Evolutionary conservation across 1,284 basidiomycete species (phyloP).

Genomic region (Violaceomyces palustris): DNA sequence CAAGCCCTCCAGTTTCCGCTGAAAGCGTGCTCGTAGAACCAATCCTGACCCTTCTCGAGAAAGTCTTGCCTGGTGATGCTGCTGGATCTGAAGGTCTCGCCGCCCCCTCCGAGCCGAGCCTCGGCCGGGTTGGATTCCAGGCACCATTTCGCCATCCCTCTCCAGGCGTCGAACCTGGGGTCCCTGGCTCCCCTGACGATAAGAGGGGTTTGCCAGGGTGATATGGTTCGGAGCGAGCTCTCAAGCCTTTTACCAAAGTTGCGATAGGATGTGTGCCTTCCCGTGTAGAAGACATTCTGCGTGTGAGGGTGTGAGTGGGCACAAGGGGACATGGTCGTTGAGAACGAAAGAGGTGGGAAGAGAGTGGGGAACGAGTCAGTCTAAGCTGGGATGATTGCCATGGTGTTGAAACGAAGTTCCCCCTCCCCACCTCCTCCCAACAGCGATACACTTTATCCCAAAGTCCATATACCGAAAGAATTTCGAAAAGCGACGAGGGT

Average conservation of each 20-base stretch:
- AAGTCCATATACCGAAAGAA: no score
- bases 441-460: no score
- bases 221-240: constrained; percentile 55
- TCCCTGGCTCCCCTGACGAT: constrained; percentile 59
- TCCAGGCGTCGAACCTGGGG: constrained; percentile 76
- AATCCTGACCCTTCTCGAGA: constrained; percentile 83
- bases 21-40: constrained; percentile 57
- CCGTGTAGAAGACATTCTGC: constrained; percentile 87
- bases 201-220: constrained; percentile 28
- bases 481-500: no score
- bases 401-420: no score
- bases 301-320: no score
- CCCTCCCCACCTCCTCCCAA: no score
- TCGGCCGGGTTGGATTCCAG: constrained; percentile 48
- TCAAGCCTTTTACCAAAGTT: constrained; percentile 68
- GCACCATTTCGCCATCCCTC: constrained; percentile 82
- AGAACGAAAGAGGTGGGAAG: neutral
- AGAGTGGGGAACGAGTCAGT: no score
- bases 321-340: no score
- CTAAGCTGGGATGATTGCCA: no score
- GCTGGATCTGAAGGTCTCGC: constrained; percentile 53
- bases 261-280: constrained; percentile 70
- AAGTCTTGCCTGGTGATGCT: constrained; percentile 74
- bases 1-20: constrained; percentile 18
- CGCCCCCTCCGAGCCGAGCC: no score